Conservation (phyloP, 768 basidiomycete genomes). For the Melanogaster broomeanus region DNA sequence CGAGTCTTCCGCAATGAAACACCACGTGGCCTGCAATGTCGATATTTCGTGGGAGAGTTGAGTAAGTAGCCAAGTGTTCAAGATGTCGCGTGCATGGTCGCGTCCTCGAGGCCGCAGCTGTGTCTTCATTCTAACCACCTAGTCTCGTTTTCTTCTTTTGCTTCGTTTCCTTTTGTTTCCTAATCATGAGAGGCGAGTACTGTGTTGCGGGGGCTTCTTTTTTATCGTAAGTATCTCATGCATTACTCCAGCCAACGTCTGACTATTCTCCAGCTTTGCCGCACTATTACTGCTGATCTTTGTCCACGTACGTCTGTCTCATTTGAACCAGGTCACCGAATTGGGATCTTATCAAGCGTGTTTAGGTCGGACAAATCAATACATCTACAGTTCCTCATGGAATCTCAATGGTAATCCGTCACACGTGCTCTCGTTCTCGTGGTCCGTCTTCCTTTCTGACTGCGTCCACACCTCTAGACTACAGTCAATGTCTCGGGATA, state of each 20-base stretch:
- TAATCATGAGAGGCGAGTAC: conserved; percentile 68
- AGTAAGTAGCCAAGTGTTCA: background rate
- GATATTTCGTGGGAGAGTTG: conserved; percentile 14
- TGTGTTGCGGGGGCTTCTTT: conserved; percentile 73
- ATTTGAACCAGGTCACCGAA: conserved; percentile 13
- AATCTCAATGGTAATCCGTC: conserved; percentile 65
- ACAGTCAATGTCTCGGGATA: conserved; percentile 70
- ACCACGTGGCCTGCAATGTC: conserved; percentile 15
- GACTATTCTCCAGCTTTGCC: conserved; percentile 19
- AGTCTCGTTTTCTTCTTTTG: conserved; percentile 19
- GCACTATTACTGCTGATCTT: conserved; percentile 70
- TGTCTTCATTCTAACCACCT: conserved; percentile 9
- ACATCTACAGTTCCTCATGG: conserved; percentile 69
- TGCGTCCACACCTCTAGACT: conserved; percentile 42
- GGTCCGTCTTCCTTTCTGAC: conserved; percentile 14
- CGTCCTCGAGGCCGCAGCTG: conserved; percentile 24
- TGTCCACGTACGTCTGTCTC: conserved; percentile 64
- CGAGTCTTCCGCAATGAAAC: background rate
- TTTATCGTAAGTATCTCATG: conserved; percentile 56
- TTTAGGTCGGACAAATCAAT: conserved; percentile 80
- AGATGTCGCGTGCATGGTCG: conserved; percentile 17
- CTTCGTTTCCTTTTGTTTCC: conserved; percentile 20
- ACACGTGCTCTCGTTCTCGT: conserved; percentile 1
- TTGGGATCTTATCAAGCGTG: conserved; percentile 23
- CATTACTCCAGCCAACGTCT: conserved; percentile 12